phyloP scores from a whole-genome alignment of 768 basidiomycete genomes.

The Trametes maxima region DNA sequence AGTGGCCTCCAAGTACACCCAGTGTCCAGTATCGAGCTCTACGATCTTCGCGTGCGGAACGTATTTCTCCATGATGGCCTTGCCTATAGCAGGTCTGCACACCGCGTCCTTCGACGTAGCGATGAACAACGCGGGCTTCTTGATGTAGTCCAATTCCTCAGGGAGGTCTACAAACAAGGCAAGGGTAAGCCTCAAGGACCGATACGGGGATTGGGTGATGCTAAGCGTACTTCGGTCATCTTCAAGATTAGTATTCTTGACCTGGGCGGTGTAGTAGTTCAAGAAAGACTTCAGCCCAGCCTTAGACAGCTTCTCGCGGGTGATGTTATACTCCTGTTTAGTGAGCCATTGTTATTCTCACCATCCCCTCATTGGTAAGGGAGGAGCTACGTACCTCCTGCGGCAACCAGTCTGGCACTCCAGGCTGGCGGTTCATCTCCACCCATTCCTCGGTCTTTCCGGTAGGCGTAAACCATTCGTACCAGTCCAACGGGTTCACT shows the following conservation, averaged over 20 bases:
- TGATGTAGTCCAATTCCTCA: conserved; percentile 30
- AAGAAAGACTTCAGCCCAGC: conserved; percentile 39
- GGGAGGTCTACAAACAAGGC: conserved; percentile 13
- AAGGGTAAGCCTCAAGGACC: not conserved
- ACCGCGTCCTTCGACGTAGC: conserved; percentile 38
- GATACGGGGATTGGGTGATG: not conserved
- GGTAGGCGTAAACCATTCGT: conserved; percentile 36
- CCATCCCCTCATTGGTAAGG: not conserved
- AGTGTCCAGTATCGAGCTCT: conserved; percentile 43
- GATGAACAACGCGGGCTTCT: conserved; percentile 41
- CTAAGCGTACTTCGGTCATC: conserved; percentile 31
- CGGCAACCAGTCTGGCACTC: conserved; percentile 34
- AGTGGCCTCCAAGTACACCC: conserved; percentile 37
- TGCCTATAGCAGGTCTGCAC: conserved; percentile 28
- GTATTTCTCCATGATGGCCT: conserved; percentile 29
- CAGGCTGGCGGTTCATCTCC: conserved; percentile 30
- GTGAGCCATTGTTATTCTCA: not conserved
- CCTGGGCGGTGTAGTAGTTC: conserved; percentile 39
- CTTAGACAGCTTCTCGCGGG: conserved; percentile 28
- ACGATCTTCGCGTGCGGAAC: conserved; percentile 31
- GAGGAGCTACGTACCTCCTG: conserved; percentile 30
- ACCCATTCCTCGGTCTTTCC: conserved; percentile 39
- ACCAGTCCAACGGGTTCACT: conserved; percentile 37
- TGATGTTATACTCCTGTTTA: conserved; percentile 25
- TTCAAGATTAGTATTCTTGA: conserved; percentile 29